Base-by-base conservation (phyloP, 257 asterid species). In the Capsicum baccatum region DNA sequence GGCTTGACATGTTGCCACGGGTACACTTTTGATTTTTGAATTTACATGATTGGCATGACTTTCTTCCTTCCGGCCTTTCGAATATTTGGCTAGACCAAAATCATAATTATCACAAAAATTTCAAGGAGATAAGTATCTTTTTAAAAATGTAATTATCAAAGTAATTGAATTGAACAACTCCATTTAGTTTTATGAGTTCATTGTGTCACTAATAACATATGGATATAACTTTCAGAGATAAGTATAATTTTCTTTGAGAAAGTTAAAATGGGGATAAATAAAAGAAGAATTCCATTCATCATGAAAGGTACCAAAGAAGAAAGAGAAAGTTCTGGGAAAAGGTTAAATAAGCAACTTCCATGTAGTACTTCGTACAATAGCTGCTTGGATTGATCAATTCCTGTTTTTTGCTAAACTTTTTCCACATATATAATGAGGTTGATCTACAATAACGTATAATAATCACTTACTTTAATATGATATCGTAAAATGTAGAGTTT, bases 271-370 rank as follows among this genome's bases (percentile, higher is more conserved):
- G 2, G 37, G 35, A 6, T 47, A 6, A 12, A 39, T 15, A 9
- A 39, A 69, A 16, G 16, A 69, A 3, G 54, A 69, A 69, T 16
- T 5, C 3, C 37, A 44, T 44, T 71, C 57, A 47, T 71, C 58
- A 59, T 19, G 13, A 58, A 47, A 48, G 63, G 17, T 21, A 19
- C 26, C 68, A 66, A 74, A 9, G 71, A 63, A 56, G 71, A 63
- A 56, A 83, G 68, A 86, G 89, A 50, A 50, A 56, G 86, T 63
- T 87, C 66, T 57, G 83, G 83, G 83, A 67, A 74, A 85, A 37
- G 71, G 71, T 6, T 26, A 8, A 15, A 63, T 50, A 52, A 52
- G 39, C 52, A 83, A 69, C 79, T 21, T 54, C 62, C 55, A 6
- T 47, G 6, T 35, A 42, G 19, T 58, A 39, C 50, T 47, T 6